phyloP scores from a whole-genome alignment of 2,329 filamentous ascomycete genomes.

The Thelonectria rubi region DNA sequence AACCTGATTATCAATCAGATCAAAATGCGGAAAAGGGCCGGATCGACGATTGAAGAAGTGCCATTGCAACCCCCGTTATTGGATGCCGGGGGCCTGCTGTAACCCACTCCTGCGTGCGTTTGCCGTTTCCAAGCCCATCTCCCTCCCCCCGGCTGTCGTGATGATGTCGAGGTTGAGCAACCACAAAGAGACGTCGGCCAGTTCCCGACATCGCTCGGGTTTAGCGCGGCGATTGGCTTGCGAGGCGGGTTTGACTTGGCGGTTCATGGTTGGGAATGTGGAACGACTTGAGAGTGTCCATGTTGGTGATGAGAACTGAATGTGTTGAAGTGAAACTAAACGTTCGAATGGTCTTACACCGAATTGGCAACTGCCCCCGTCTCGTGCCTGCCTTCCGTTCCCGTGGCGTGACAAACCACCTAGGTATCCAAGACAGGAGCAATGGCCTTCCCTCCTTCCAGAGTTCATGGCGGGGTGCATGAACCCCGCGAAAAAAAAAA shows the following conservation, averaged over 20 bases:
- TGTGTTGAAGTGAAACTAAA: background rate
- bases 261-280: too few species aligned
- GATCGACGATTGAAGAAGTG: background rate
- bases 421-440: background rate
- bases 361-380: background rate
- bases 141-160: background rate
- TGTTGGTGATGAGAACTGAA: background rate
- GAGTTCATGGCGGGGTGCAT: slow-evolving; percentile 37
- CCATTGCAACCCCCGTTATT: background rate
- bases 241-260: background rate
- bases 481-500: slow-evolving; percentile 21
- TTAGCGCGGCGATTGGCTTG: slow-evolving; percentile 14
- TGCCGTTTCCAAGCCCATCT: slow-evolving; percentile 1
- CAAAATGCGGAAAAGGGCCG: background rate
- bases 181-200: background rate
- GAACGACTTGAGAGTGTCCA: background rate
- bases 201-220: slow-evolving; percentile 25
- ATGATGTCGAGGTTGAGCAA: background rate
- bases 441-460: background rate
- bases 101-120: background rate
- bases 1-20: background rate
- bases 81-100: background rate
- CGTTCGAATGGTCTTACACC: background rate
- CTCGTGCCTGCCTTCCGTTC: slow-evolving; percentile 1
- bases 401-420: background rate